Evolutionary conservation across 2,329 filamentous ascomycete genomes (phyloP), one percentile per base, ranked within the genome.

Genomic region (Stagonosporopsis cucurbitacearum): DNA sequence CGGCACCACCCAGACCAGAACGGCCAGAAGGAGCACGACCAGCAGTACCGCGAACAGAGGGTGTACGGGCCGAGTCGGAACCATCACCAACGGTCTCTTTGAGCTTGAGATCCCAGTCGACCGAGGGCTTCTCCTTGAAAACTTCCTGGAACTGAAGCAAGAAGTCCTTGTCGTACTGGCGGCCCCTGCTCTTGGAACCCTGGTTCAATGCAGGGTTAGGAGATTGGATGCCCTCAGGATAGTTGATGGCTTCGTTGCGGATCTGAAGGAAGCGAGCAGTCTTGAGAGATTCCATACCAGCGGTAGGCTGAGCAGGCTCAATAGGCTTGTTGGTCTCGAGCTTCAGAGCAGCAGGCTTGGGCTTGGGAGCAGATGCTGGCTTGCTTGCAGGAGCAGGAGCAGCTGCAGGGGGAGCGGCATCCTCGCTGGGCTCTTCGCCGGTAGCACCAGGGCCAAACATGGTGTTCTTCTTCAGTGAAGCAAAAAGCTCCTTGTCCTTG

Each of bases 91-190:
- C 76, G 81, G 89, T 83, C 78, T 90, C 88, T 84, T 94, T 84
- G 59, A 99, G 88, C 71, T 95, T 93, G 63, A 88, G 84, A 72
- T 96, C 90, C 86, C 96, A 99, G 72, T 98, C 94, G 39, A 93
- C 78, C 0, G 92, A 96, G 13, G 95, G 95, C 79, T 97, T 96
- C 81, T 99, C 95, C 60, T 92, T 96, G 80, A 97, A 99, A 19
- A 96, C 92, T 67, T 86, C 86, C 79, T 97, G 91, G 83, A 99
- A 99, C 74, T 99, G 95, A 26, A 99, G 83, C 78, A 99, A 81
- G 82, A 99, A 99, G 68, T 89, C 88, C 69, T 93, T 91, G 78
- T 98, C 92, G 77, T 99, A 99, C 76, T 96, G 93, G 81, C 96
- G 96, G 37, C 87, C 88, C 75, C 87, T 89, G 59, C 86, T 87